Conservation (phyloP, 805 yeast genomes). For the Lachancea waltii region DNA sequence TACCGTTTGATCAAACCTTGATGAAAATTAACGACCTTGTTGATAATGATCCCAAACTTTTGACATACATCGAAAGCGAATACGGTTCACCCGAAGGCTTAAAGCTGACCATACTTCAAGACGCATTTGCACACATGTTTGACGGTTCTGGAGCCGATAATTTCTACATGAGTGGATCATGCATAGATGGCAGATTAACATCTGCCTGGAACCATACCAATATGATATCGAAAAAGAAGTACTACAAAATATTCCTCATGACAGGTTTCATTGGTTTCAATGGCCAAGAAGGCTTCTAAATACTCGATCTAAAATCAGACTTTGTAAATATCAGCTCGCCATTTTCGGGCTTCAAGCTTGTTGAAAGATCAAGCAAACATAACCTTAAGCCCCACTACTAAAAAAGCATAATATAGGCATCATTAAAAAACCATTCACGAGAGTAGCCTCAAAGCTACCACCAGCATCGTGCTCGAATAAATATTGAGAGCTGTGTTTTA, state of each 20-base stretch:
- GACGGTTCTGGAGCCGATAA: constrained; percentile 84
- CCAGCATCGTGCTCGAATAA: too few species aligned
- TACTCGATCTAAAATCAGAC: too few species aligned
- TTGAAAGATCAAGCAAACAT: too few species aligned
- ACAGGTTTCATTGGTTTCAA: constrained; percentile 73
- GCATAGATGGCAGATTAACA: constrained; percentile 77
- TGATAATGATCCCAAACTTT: constrained; percentile 42
- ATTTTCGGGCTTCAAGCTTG: too few species aligned
- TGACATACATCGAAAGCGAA: constrained; percentile 49
- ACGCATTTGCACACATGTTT: constrained; percentile 42
- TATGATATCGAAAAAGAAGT: constrained; percentile 58
- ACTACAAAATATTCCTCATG: constrained; percentile 52
- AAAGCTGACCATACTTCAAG: constrained; percentile 39
- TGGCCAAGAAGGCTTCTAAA: constrained; percentile 56
- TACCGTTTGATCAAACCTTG: constrained; percentile 60
- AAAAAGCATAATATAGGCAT: too few species aligned
- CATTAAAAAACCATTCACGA: too few species aligned
- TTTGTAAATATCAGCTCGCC: too few species aligned
- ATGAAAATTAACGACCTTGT: constrained; percentile 46
- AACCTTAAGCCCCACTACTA: too few species aligned
- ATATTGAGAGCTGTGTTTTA: not conserved
- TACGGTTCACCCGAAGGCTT: constrained; percentile 52
- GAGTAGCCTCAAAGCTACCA: too few species aligned
- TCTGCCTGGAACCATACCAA: constrained; percentile 83
- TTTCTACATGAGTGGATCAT: constrained; percentile 76